Evolutionary conservation across 192 early-diverging fungal genomes (phyloP), one percentile per base, ranked within the genome.

Genomic region (Borealophlyctis nickersoniae): DNA sequence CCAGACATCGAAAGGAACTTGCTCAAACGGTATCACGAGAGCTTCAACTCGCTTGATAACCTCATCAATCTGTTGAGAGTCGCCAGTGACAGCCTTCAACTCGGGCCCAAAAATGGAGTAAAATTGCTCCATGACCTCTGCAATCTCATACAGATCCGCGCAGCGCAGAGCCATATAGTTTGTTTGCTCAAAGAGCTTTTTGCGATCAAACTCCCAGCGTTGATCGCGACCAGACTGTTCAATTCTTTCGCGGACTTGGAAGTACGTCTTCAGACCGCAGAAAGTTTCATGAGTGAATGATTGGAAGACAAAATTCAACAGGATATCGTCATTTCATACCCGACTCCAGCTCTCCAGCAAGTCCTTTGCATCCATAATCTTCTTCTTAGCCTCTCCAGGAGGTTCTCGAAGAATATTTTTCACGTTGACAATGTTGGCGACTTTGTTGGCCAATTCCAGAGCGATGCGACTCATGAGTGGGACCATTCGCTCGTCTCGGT

Each of bases 71-170:
- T 79, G 75, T 56, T 86, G 84, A 2, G 84, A 78, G 65, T 86
- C 84, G 29, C 84, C 84, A 1, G 84, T 86, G 1, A 86, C 84
- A 28, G 84, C 84, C 59, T 86, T 86, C 28, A 86, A 62, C 65
- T 86, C 81, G 0, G 84, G 82, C 26, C 84, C 84, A 70, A 86
- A 86, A 55, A 86, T 86, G 63, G 71, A 77, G 70, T 86, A 86
- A 71, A 86, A 86, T 59, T 86, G 84, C 60, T 83, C 84, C 80
- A 86, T 80, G 1, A 86, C 82, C 63, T 86, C 84, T 27, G 80
- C 80, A 58, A 86, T 85, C 62, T 86, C 77, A 57, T 62, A 80
- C 14, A 86, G 67, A 63, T 86, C 82, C 0, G 73, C 78, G 58
- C 84, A 86, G 16, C 82, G 75, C 3, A 79, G 68, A 0, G 84